Evolutionary conservation across 140 eudicot genomes (phyloP), one percentile per base, ranked within the genome.

Genomic region (Anethum foeniculum): DNA sequence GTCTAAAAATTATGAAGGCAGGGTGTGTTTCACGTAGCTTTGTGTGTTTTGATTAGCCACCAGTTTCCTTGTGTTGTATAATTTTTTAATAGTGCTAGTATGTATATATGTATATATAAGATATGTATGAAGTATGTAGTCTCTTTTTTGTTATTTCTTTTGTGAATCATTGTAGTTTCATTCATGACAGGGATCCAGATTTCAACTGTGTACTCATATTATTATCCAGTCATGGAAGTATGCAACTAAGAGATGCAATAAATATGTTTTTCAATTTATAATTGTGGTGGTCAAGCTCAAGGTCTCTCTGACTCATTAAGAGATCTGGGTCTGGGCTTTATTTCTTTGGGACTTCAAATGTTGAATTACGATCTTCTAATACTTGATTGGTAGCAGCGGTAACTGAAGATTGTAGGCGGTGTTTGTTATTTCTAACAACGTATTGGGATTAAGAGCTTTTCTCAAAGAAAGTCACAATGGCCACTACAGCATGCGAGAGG

Each of bases 291-390:
- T 86, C 75, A 82, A 58, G 65, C 83, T 86, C 86, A 52, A 86
- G 82, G 69, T 85, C 81, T 78, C 77, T 65, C 72, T 88, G 86
- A 80, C 82, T 79, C 75, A 32, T 76, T 86, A 83, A 75, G 82
- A 80, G 81, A 81, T 77, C 86, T 80, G 81, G 79, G 82, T 76
- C 75, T 78, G 80, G 49, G 71, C 47, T 77, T 3, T 39, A 39
- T 39, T 58, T 58, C 3, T 43, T 80, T 82, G 85, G 84, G 76
- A 69, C 69, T 51, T 75, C 43, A 83, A 81, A 93, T 93, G 97
- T 87, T 93, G 93, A 91, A 90, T 90, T 93, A 88, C 87, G 82
- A 82, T 86, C 89, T 90, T 86, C 85, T 93, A 85, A 88, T 91
- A 80, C 95, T 93, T 85, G 98, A 91, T 85, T 93, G 93, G 94